phyloP scores from a whole-genome alignment of 306 rosid genomes.

The Castanospermum australe region DNA sequence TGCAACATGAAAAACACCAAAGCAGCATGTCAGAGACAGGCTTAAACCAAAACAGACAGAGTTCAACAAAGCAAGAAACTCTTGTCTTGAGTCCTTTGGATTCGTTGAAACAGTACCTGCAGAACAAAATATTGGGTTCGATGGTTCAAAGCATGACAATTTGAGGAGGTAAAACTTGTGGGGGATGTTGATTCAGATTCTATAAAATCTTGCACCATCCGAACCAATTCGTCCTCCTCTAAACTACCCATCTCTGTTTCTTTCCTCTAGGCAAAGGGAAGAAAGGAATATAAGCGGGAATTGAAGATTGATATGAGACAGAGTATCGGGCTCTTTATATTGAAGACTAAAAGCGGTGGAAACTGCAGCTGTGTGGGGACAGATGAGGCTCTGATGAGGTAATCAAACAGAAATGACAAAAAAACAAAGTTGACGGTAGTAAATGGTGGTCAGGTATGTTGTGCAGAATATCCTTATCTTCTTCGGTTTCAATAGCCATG shows the following conservation, averaged over 20 bases:
- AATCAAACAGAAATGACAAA: not conserved
- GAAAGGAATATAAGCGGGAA: not conserved
- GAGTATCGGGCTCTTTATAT: conserved; percentile 9
- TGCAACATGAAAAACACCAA: not conserved
- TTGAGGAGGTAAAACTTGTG: conserved; percentile 35
- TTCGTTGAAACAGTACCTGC: conserved; percentile 37
- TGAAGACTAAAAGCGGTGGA: conserved; percentile 37
- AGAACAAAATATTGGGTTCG: conserved; percentile 41
- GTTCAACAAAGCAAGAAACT: not conserved
- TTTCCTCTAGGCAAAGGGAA: not conserved
- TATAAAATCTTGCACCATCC: conserved; percentile 74
- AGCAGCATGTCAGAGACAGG: not conserved
- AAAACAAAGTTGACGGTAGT: not conserved
- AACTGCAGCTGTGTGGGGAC: conserved; percentile 31
- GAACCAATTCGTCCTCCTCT: conserved; percentile 58
- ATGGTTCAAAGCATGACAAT: conserved; percentile 32
- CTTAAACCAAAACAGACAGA: not conserved
- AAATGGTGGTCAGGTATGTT: not conserved
- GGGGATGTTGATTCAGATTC: conserved; percentile 54
- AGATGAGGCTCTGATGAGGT: conserved; percentile 27
- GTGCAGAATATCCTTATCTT: conserved; percentile 36
- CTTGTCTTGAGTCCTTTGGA: not conserved
- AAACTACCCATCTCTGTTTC: conserved; percentile 50
- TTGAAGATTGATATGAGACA: not conserved
- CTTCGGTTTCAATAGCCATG: not conserved